Percentiles rank a stretch among this genome's conserved stretches.
Evolutionary conservation across 495 filamentous ascomycete genomes (phyloP).

Genomic region (Bacidia gigantensis): DNA sequence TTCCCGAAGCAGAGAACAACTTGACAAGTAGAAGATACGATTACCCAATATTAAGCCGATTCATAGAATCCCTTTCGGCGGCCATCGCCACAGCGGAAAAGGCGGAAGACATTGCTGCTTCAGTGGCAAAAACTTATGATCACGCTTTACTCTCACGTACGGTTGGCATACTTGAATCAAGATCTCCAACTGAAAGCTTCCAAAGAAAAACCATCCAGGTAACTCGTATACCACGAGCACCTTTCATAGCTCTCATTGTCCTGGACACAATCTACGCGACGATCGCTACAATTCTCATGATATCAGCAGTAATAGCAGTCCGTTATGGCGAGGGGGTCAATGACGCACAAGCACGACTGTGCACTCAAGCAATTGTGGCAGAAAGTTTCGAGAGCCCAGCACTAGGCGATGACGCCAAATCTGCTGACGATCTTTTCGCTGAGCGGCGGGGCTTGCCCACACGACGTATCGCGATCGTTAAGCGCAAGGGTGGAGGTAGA

Average conservation of each 20-base stretch:
- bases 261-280: slow-evolving; percentile 12
- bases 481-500: slow-evolving; percentile 7
- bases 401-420: slow-evolving; percentile 11
- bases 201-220: slow-evolving; percentile 6
- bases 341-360: slow-evolving; percentile 11
- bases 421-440: slow-evolving; percentile 11
- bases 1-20: no score
- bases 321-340: slow-evolving; percentile 1
- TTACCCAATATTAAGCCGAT: no score
- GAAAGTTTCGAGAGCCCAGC: slow-evolving; percentile 12
- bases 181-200: background rate
- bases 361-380: slow-evolving; percentile 10
- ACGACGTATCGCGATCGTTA: slow-evolving; percentile 7
- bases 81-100: no score
- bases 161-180: background rate
- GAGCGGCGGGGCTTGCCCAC: slow-evolving; percentile 9
- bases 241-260: slow-evolving; percentile 8
- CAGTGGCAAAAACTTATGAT: slow-evolving; percentile 9
- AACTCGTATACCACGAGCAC: slow-evolving; percentile 8
- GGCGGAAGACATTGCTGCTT: slow-evolving; percentile 2
- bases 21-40: no score
- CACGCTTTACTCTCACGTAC: slow-evolving; percentile 4
- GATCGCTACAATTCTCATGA: slow-evolving; percentile 4
- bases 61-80: no score
- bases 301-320: slow-evolving; percentile 7